A percentile compares a stretch with the other conserved stretches of the same genome.
These are phyloP conservation scores for Globisporangium cederbergense DNA, from an alignment of 352 stramenopile genomes.

Conservation along the genomic window DNA sequence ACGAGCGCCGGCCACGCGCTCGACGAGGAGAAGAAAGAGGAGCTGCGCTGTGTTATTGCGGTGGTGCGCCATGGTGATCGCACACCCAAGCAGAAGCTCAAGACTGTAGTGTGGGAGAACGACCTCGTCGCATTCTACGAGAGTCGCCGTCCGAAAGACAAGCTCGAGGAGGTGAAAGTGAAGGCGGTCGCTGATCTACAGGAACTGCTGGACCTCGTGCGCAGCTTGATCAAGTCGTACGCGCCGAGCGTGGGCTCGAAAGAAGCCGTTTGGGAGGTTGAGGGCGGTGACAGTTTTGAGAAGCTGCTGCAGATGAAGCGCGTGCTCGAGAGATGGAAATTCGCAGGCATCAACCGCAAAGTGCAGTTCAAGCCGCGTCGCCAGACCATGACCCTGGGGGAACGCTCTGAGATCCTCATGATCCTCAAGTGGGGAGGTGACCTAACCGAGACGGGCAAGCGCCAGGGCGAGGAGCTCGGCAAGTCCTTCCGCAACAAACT, in stretches of 20 bases:
- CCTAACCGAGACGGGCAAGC: conserved; percentile 96
- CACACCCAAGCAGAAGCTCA: conserved; percentile 99
- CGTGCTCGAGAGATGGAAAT: conserved; percentile 96
- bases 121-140: conserved; percentile 86
- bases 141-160: conserved; percentile 56
- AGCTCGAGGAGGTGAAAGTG: conserved; percentile 84
- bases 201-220: conserved; percentile 75
- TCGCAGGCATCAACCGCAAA: conserved; percentile 98
- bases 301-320: conserved; percentile 95
- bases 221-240: conserved; percentile 80
- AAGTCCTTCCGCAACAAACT: conserved; percentile 89
- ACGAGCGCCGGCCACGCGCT: conserved; percentile 35
- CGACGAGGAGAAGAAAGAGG: conserved; percentile 88
- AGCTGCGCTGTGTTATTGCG: conserved; percentile 98
- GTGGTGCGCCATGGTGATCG: conserved; percentile 98
- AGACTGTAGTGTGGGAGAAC: conserved; percentile 89
- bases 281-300: conserved; percentile 87
- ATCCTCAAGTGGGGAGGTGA: conserved; percentile 99
- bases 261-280: conserved; percentile 79
- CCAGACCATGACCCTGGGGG: conserved; percentile 36
- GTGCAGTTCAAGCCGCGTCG: conserved; percentile 84
- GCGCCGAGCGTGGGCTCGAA: conserved; percentile 75
- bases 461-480: conserved; percentile 94
- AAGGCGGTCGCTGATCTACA: conserved; percentile 80
- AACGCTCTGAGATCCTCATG: conserved; percentile 92